Conservation (phyloP, 306 rosid genomes). For the Sindora glabra region DNA sequence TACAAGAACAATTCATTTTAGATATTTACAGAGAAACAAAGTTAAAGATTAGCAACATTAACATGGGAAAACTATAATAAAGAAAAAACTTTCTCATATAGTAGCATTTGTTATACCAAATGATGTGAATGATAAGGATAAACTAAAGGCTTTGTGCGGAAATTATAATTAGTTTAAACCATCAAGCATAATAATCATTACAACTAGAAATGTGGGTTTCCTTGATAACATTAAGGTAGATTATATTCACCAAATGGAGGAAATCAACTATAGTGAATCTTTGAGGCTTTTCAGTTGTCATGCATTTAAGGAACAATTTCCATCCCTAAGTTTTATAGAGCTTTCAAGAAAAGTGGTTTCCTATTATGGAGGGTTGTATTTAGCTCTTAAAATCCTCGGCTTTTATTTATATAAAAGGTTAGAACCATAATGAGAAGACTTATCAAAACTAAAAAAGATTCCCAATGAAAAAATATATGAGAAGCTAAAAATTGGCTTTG, state of each 20-base stretch:
- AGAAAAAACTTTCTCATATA: neutral
- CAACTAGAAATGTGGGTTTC: neutral
- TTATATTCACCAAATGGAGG: neutral
- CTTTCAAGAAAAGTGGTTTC: neutral
- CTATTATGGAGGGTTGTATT: conserved; percentile 4
- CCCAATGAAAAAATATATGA: neutral
- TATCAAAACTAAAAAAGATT: conserved; percentile 1
- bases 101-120: conserved; percentile 6
- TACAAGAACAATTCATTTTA: neutral
- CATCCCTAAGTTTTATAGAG: neutral
- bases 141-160: neutral
- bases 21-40: neutral
- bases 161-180: neutral
- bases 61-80: neutral
- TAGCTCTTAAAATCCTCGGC: conserved; percentile 18
- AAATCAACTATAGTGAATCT: neutral
- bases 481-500: conserved; percentile 13
- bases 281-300: conserved; percentile 15
- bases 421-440: neutral
- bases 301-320: neutral
- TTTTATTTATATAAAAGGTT: conserved; percentile 3
- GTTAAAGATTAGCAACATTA: neutral
- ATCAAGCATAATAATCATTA: conserved; percentile 10
- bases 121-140: neutral
- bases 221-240: neutral